Base-by-base conservation (phyloP, 768 basidiomycete species). In the Boletus bicolor region DNA sequence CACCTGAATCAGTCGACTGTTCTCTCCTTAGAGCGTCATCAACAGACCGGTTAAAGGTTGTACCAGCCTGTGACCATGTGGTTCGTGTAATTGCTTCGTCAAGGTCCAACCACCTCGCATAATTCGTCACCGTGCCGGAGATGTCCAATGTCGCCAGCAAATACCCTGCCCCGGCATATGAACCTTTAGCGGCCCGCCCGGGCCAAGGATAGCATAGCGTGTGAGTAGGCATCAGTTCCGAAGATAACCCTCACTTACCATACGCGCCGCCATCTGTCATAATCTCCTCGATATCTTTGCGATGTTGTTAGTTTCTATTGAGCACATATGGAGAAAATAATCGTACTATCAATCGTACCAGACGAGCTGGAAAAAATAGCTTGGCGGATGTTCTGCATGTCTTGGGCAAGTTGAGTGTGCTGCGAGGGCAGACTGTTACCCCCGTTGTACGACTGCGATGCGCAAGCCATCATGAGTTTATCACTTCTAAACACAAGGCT, bases 41-140 rank as follows among this genome's bases (percentile, higher is more conserved):
- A 0, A 37, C 52, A 66, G 45, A 85, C 87, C 88, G 77, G 50
- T 73, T 67, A 44, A 82, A 82, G 14, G 72, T 69, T 7, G 64
- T 67, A 24, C 74, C 75, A 28, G 67, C 74, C 63, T 86, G 82
- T 1, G 77, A 77, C 88, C 89, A 90, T 2, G 73, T 73, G 0
- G 86, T 82, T 32, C 78, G 76, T 8, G 80, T 76, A 35, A 86
- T 68, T 2, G 77, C 86, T 56, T 80, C 70, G 56, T 90, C 87
- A 32, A 91, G 72, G 58, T 91, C 87, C 34, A 91, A 74, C 82
- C 84, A 89, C 26, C 89, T 79, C 26, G 68, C 75, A 62, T 85
- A 89, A 57, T 80, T 72, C 2, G 67, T 61, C 11, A 65, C 59
- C 5, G 49, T 6, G 17, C 60, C 79, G 2, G 73, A 75, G 8